A percentile compares a stretch with the other conserved stretches of the same genome.
phyloP scores from a whole-genome alignment of 805 yeast species.

The Phaffomyces opuntiae region DNA sequence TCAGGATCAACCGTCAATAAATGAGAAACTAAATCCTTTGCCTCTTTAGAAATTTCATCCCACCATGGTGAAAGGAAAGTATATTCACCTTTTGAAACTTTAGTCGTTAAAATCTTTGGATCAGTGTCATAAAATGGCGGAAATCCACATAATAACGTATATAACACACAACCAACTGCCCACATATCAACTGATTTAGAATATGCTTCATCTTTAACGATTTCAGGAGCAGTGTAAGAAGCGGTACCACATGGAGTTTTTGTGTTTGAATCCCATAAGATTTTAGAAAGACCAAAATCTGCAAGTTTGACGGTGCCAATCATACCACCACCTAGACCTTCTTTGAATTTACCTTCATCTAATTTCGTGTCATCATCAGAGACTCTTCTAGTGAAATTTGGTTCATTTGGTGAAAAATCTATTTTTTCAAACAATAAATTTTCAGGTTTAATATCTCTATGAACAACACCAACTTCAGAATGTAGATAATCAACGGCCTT shows the following conservation, averaged over 20 bases:
- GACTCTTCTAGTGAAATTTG: conserved; percentile 31
- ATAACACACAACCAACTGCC: conserved; percentile 96
- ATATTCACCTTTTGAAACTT: conserved; percentile 66
- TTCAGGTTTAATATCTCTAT: conserved; percentile 80
- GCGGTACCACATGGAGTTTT: conserved; percentile 99
- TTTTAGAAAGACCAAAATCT: conserved; percentile 91
- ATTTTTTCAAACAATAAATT: conserved; percentile 62
- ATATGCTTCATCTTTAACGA: conserved; percentile 87
- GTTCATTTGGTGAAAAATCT: conserved; percentile 35
- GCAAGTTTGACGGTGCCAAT: conserved; percentile 88
- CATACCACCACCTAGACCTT: conserved; percentile 87
- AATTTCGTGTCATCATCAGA: conserved; percentile 66
- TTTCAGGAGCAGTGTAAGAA: conserved; percentile 98
- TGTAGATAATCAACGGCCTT: conserved; percentile 64
- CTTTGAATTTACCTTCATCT: conserved; percentile 82
- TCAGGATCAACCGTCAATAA: conserved; percentile 81
- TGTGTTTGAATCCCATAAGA: conserved; percentile 70
- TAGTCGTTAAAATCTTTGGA: conserved; percentile 71
- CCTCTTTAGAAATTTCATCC: conserved; percentile 83
- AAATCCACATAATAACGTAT: conserved; percentile 91
- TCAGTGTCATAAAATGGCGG: conserved; percentile 85
- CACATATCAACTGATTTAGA: conserved; percentile 97
- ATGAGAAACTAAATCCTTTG: conserved; percentile 72
- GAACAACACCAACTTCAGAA: conserved; percentile 69
- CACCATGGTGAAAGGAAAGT: conserved; percentile 79